Conservation (phyloP, 331 rosid species). For the Dryas integrifolia region DNA sequence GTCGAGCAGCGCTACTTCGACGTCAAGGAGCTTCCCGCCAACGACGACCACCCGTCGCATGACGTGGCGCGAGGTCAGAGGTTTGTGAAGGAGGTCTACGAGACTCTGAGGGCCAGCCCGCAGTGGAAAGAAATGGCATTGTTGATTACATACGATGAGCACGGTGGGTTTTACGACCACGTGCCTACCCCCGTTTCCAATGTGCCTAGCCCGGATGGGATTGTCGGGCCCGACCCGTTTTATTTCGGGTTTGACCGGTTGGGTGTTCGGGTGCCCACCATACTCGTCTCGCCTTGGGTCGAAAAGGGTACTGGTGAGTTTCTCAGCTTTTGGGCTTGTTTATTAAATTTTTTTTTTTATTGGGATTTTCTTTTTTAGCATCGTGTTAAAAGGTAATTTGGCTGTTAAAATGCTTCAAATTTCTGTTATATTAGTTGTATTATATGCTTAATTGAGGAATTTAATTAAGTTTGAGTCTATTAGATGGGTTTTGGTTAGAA, state of each 20-base stretch:
- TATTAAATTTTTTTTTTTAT: neutral
- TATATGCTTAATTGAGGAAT: neutral
- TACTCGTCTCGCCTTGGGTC: conserved; percentile 84
- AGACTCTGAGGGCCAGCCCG: conserved; percentile 73
- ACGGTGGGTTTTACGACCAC: conserved; percentile 93
- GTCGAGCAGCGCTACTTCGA: conserved; percentile 88
- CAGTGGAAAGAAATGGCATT: conserved; percentile 94
- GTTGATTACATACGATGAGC: conserved; percentile 86
- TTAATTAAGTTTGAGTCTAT: no score
- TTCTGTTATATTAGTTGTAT: neutral
- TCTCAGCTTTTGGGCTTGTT: conserved; percentile 3
- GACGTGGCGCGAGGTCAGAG: conserved; percentile 84
- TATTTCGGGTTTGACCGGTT: conserved; percentile 75
- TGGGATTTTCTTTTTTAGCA: conserved; percentile 4
- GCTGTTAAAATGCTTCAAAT: no score
- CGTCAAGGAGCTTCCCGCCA: conserved; percentile 60
- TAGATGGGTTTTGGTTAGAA: neutral
- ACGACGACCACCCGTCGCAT: conserved; percentile 93
- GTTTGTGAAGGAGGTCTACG: conserved; percentile 91
- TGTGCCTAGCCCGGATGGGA: conserved; percentile 90
- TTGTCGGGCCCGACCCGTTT: conserved; percentile 66
- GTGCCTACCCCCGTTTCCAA: conserved; percentile 80
- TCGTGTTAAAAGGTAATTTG: conserved; percentile 11
- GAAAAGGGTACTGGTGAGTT: conserved; percentile 75
- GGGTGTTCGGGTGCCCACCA: conserved; percentile 87